Conservation (phyloP, 169 alveolate genomes). For the Blepharisma undulans region DNA sequence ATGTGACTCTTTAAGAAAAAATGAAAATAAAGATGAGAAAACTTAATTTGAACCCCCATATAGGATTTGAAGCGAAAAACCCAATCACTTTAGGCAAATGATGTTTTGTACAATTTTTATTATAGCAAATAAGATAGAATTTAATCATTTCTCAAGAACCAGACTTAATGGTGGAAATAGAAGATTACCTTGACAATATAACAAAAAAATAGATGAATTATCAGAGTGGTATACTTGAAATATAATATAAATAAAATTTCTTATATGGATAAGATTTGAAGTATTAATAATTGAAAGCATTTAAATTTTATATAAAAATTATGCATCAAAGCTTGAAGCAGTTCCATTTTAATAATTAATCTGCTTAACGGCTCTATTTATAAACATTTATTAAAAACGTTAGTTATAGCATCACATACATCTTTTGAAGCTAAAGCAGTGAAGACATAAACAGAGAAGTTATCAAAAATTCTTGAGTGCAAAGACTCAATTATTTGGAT, state of each 20-base stretch:
- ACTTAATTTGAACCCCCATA: slow-evolving; percentile 91
- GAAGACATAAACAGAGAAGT: too few species aligned
- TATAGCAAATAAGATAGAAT: not conserved
- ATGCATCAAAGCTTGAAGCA: not conserved
- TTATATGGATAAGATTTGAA: slow-evolving; percentile 92
- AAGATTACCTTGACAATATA: too few species aligned
- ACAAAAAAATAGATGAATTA: too few species aligned
- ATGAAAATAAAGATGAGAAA: slow-evolving; percentile 90
- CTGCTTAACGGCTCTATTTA: too few species aligned
- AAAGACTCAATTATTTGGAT: too few species aligned
- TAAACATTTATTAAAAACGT: too few species aligned
- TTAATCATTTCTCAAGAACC: too few species aligned
- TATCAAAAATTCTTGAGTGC: too few species aligned
- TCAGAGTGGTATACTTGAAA: too few species aligned
- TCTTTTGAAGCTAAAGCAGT: too few species aligned
- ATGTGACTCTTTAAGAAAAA: slow-evolving; percentile 87
- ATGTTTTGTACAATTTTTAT: slow-evolving; percentile 98
- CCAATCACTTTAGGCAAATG: slow-evolving; percentile 90
- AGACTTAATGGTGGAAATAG: too few species aligned
- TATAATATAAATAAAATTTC: slow-evolving; percentile 89
- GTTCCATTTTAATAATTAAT: not conserved
- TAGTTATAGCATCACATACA: too few species aligned
- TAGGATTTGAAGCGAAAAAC: slow-evolving; percentile 76
- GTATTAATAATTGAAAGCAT: slow-evolving; percentile 94
- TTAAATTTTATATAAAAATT: slow-evolving; percentile 13